These are phyloP conservation scores for Endotrypanum monterogeii DNA, from an alignment of 208 protist species.

Conservation along the genomic window DNA sequence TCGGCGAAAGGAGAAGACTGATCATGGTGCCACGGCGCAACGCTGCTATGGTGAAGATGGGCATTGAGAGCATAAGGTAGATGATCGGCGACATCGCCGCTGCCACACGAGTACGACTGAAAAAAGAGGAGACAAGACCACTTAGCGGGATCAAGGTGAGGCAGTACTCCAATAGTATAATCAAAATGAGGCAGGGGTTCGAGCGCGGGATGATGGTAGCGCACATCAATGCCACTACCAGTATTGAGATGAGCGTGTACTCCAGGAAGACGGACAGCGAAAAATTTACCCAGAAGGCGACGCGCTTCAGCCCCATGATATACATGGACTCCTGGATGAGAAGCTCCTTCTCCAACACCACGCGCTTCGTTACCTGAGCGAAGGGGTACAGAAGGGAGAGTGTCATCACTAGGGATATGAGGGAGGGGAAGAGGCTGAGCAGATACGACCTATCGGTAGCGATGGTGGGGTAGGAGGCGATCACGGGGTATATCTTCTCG, in stretches of 20 bases:
- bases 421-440: constrained; percentile 31
- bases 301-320: constrained; percentile 80
- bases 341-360: constrained; percentile 88
- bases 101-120: constrained; percentile 64
- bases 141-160: constrained; percentile 53
- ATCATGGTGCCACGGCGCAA: constrained; percentile 10
- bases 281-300: constrained; percentile 56
- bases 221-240: constrained; percentile 58
- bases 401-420: constrained; percentile 61
- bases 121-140: constrained; percentile 58
- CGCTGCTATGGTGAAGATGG: constrained; percentile 38
- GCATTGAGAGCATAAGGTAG: constrained; percentile 44
- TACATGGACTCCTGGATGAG: constrained; percentile 76
- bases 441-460: constrained; percentile 26
- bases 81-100: constrained; percentile 65
- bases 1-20: constrained; percentile 52
- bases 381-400: constrained; percentile 53
- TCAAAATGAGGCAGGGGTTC: constrained; percentile 52
- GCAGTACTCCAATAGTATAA: constrained; percentile 57
- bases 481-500: constrained; percentile 29
- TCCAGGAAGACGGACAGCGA: constrained; percentile 58
- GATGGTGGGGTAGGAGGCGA: constrained; percentile 29
- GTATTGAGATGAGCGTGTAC: constrained; percentile 43
- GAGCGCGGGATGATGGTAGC: constrained; percentile 41
- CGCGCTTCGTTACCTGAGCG: constrained; percentile 55